A percentile compares a stretch with the other conserved stretches of the same genome.
phyloP scores from a whole-genome alignment of 1,284 basidiomycete species.

The Trichosporon sp. region DNA sequence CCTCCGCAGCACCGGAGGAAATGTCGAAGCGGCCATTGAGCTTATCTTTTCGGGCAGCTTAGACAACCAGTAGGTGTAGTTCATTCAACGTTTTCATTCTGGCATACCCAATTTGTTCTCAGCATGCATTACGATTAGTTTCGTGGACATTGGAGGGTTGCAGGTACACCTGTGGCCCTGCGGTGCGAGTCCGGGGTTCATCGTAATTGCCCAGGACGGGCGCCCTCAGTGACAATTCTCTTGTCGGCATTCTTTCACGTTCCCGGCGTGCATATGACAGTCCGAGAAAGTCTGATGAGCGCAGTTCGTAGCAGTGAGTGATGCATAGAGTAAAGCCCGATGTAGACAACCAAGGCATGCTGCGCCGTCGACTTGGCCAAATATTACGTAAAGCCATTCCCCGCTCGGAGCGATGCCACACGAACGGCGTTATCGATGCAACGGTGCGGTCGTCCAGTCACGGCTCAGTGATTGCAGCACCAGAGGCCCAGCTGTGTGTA shows the following conservation, averaged over 20 bases:
- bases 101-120: background rate
- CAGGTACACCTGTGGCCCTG: background rate
- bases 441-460: slow-evolving; percentile 1
- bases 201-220: too few relatives aligned
- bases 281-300: too few relatives aligned
- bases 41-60: slow-evolving; percentile 67
- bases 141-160: background rate
- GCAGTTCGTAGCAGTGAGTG: background rate
- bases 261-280: too few relatives aligned
- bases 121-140: slow-evolving; percentile 2
- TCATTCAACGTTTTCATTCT: background rate
- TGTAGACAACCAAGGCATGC: background rate
- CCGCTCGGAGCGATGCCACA: background rate
- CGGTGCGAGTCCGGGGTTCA: too few relatives aligned
- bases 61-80: slow-evolving; percentile 15
- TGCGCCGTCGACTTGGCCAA: too few relatives aligned
- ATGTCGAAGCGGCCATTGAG: slow-evolving; percentile 83
- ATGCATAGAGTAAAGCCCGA: background rate
- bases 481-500: background rate
- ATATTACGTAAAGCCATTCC: background rate
- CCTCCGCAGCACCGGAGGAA: slow-evolving; percentile 76
- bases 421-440: background rate
- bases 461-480: background rate
- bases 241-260: too few relatives aligned
- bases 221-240: too few relatives aligned